Base-by-base conservation (phyloP, 148 eudicot species). In the Beta vulgaris region DNA sequence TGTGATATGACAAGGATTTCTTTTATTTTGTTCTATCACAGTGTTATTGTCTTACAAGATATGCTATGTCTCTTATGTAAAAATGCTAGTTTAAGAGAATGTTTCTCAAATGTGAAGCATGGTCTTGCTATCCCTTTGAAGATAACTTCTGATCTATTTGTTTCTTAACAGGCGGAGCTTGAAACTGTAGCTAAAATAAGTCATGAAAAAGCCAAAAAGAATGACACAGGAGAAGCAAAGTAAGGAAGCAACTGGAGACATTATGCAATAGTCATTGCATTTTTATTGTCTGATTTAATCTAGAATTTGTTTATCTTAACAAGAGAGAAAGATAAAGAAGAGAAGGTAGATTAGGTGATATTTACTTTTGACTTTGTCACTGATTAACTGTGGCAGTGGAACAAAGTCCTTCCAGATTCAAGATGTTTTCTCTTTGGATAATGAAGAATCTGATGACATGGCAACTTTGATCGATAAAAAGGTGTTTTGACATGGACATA, bases 101-200 rank as follows among this genome's bases (percentile, higher is more conserved):
- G 55, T 42, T 16, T 42, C 36, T 46, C 39, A 23, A n/a, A 21
- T 39, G 62, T 72, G 36, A 57, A 65, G 70, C 35, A 39, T 42
- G 53, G 11, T 59, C 49, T 11, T 32, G 42, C 26, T n/a, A 10
- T 35, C 14, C 2, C 25, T 5, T 49, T 40, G 76, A 59, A 58
- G 46, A 59, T 4, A 51, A 29, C 34, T 64, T 55, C 31, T 72
- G 34, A 43, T 68, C 36, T 29, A 43, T 16, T 43, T 78, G 3
- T 28, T 71, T 4, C 71, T 49, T 82, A 69, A 76, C 88, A 95
- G 98, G 98, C 92, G 79, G 93, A 79, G 74, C 76, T 89, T 74
- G 98, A 95, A 86, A 92, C 96, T 69, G 98, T 95, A 48, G 97
- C 89, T 74, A 90, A 86, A 84, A 86, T 92, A 32, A 88, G 90